Base-by-base conservation (phyloP, 768 basidiomycete genomes). In the Suillus decipiens region DNA sequence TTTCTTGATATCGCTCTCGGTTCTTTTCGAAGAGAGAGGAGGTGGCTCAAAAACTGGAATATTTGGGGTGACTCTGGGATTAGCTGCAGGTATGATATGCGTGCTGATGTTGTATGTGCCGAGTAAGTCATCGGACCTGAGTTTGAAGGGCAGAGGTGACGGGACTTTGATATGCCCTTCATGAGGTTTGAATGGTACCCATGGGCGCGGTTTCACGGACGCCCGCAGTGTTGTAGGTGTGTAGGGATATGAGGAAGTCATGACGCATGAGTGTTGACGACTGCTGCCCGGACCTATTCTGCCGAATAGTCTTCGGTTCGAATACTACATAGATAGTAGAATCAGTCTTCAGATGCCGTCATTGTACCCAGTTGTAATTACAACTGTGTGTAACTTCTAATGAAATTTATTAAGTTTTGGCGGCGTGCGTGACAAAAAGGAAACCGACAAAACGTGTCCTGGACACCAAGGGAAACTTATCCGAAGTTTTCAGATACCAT, bases 11-110 rank as follows among this genome's bases (percentile, higher is more conserved):
- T 56, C 36, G 5, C 7, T 17, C 5, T 60, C 50, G 12, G 64
- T 2, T 53, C 63, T 63, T 36, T 57, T 37, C 14, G 61, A 37
- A 2, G 53, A 42, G 43, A 61, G 67, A 15, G 59, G 3, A 19
- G 73, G 73, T 45, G 63, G 61, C 60, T 64, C 41, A 0, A 70
- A 71, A 8, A 69, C 64, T 31, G 73, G 71, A 58, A 67, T 39
- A 19, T 75, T 59, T 2, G 71, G 70, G 4, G 43, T 50, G 14
- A 67, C 45, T 14, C 74, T 65, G 14, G 74, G 73, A 56, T 62
- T 69, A 8, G 71, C 73, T 11, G 74, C 72, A 0, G 72, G 75
- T 50, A 75, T 59, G 61, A 75, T 47, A 22, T 75, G 74, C 14
- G 75, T 75, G 17, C 64, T 75, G 59, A 74, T 66, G 8, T 41